phyloP scores from a whole-genome alignment of 768 basidiomycete genomes.

The Mycena rosella region DNA sequence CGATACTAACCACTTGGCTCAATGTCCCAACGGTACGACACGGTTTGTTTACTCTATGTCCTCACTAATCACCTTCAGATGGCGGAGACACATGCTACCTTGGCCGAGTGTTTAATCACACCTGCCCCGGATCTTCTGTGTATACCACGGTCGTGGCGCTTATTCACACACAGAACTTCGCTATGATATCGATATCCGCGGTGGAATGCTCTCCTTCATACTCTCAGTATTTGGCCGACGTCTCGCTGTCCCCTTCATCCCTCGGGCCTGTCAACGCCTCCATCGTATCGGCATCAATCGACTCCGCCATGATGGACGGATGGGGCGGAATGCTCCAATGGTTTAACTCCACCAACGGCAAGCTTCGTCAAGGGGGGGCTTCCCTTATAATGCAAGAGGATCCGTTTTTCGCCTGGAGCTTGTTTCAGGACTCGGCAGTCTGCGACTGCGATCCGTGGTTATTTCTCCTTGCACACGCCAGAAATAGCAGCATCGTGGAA shows the following conservation, averaged over 20 bases:
- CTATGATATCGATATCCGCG: background rate
- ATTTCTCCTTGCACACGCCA: constrained; percentile 15
- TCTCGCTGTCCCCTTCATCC: constrained; percentile 4
- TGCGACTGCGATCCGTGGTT: constrained; percentile 24
- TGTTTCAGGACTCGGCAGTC: background rate
- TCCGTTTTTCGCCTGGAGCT: background rate
- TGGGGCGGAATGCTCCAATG: constrained; percentile 16
- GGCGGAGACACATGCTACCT: background rate
- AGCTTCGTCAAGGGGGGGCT: background rate
- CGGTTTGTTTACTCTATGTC: too few species aligned
- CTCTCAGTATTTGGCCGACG: constrained; percentile 5
- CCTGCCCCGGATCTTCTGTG: constrained; percentile 19
- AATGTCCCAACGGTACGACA: background rate
- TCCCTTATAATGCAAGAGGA: background rate
- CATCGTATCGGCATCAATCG: background rate
- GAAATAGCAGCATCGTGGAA: background rate
- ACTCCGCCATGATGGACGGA: background rate
- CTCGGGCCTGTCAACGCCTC: background rate
- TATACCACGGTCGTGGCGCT: background rate
- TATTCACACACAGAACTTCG: background rate
- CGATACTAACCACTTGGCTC: background rate
- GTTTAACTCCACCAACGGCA: constrained; percentile 1
- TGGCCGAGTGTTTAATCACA: constrained; percentile 26
- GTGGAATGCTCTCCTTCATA: constrained; percentile 20
- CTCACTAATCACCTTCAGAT: background rate